Evolutionary conservation across 176 grass and related monocot genomes (phyloP).

Genomic region (Raddia guianensis): DNA sequence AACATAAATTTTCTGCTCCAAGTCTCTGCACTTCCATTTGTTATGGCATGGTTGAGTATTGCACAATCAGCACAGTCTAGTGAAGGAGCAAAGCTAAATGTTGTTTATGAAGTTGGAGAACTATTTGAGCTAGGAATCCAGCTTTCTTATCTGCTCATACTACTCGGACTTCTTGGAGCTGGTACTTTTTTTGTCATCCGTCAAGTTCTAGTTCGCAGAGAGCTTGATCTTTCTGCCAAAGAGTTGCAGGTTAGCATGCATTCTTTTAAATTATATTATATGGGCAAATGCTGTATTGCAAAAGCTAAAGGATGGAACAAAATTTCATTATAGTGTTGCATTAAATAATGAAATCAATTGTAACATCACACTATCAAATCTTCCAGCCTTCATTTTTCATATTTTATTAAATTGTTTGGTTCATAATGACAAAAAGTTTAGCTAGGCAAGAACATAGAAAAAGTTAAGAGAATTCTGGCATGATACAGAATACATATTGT

Average conservation of each 20-base stretch:
- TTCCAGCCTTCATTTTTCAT: neutral
- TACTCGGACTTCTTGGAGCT: slow-evolving; percentile 86
- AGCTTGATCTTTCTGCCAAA: slow-evolving; percentile 99
- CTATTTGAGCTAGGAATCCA: slow-evolving; percentile 96
- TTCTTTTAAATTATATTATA: slow-evolving; percentile 4
- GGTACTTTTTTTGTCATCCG: slow-evolving; percentile 91
- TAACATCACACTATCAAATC: neutral
- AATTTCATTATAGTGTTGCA: neutral
- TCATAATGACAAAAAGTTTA: slow-evolving; percentile 3
- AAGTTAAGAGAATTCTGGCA: neutral
- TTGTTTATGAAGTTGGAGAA: slow-evolving; percentile 84
- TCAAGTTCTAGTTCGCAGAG: slow-evolving; percentile 89
- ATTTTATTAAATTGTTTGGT: neutral
- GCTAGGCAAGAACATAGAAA: neutral
- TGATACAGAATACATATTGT: neutral
- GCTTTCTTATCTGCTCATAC: slow-evolving; percentile 79
- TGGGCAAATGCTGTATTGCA: slow-evolving; percentile 10
- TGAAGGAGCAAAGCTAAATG: slow-evolving; percentile 63
- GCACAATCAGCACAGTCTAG: slow-evolving; percentile 59
- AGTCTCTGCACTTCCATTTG: slow-evolving; percentile 54
- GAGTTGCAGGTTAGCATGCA: slow-evolving; percentile 78
- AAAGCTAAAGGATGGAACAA: neutral
- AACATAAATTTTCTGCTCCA: slow-evolving; percentile 31
- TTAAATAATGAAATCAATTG: neutral
- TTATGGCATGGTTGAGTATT: slow-evolving; percentile 67